A percentile compares a stretch with the other conserved stretches of the same genome.
Evolutionary conservation across 257 asterid species (phyloP).

Genomic region (Nemophila menziesii): DNA sequence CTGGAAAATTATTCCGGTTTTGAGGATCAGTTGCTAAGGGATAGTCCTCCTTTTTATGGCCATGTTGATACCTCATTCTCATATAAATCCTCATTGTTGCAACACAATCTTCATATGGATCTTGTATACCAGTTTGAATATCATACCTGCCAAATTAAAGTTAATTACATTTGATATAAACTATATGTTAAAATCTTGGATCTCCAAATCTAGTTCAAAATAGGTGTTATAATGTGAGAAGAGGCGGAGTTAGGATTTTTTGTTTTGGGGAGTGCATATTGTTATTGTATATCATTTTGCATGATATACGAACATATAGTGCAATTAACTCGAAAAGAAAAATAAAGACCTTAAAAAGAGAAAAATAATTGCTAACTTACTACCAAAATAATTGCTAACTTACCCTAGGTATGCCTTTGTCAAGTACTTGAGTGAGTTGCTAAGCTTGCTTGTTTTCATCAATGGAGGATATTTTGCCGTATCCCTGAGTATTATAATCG

Average conservation of each 20-base stretch:
- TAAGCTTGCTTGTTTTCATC: constrained; percentile 88
- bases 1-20: constrained; percentile 55
- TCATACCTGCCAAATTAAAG: constrained; percentile 43
- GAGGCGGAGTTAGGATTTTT: too few relatives aligned
- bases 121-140: constrained; percentile 69
- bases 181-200: too few relatives aligned
- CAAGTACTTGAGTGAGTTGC: constrained; percentile 75
- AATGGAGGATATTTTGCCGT: constrained; percentile 75
- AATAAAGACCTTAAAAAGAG: background rate
- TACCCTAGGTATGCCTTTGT: constrained; percentile 78
- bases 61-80: constrained; percentile 70
- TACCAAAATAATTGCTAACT: constrained; percentile 3
- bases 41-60: constrained; percentile 41
- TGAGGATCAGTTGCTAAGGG: constrained; percentile 62
- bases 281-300: too few relatives aligned
- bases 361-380: background rate
- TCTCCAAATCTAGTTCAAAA: too few relatives aligned
- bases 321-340: too few relatives aligned
- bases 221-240: too few relatives aligned
- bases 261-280: too few relatives aligned
- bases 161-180: too few relatives aligned
- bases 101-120: constrained; percentile 83
- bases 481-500: constrained; percentile 41
- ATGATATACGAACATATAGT: too few relatives aligned
- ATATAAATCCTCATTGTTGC: constrained; percentile 64